Evolutionary conservation across 805 yeast species (phyloP).

Genomic region (Cyberlindnera saturnus): DNA sequence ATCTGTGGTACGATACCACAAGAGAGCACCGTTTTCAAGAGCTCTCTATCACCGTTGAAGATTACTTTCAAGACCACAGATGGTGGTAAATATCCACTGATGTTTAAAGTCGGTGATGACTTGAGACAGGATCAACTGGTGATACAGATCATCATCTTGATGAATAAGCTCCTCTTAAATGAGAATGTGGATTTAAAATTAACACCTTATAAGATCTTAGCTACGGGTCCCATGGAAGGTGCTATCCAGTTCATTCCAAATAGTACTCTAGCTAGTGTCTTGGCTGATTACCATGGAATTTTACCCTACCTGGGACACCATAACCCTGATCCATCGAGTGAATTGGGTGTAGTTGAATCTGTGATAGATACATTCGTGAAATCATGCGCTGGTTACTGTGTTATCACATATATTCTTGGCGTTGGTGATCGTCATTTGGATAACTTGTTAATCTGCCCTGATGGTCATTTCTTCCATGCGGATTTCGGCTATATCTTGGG

Average conservation of each 20-base stretch:
- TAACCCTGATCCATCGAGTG: slow-evolving; percentile 44
- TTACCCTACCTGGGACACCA: slow-evolving; percentile 62
- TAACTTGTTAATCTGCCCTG: slow-evolving; percentile 72
- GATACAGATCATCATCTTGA: slow-evolving; percentile 84
- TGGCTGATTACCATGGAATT: slow-evolving; percentile 71
- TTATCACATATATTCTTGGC: slow-evolving; percentile 87
- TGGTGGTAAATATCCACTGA: slow-evolving; percentile 59
- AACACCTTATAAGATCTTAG: slow-evolving; percentile 84
- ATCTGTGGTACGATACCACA: slow-evolving; percentile 74
- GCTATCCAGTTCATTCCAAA: slow-evolving; percentile 93
- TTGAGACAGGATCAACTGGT: slow-evolving; percentile 94
- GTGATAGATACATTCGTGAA: slow-evolving; percentile 92
- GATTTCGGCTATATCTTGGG: slow-evolving; percentile 97
- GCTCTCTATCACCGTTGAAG: slow-evolving; percentile 84
- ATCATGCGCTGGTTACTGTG: slow-evolving; percentile 97
- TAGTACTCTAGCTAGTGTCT: slow-evolving; percentile 75
- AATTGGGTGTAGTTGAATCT: slow-evolving; percentile 32
- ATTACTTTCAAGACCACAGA: slow-evolving; percentile 61
- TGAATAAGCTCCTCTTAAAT: slow-evolving; percentile 82
- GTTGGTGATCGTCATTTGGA: slow-evolving; percentile 98
- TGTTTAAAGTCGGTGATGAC: slow-evolving; percentile 95
- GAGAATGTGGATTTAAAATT: slow-evolving; percentile 86
- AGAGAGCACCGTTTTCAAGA: slow-evolving; percentile 82
- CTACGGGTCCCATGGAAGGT: slow-evolving; percentile 89
- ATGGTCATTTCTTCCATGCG: slow-evolving; percentile 93